A percentile compares a stretch with the other conserved stretches of the same genome.
phyloP scores from a whole-genome alignment of 2,329 filamentous ascomycete genomes.

The Trichoderma cornu-damae region DNA sequence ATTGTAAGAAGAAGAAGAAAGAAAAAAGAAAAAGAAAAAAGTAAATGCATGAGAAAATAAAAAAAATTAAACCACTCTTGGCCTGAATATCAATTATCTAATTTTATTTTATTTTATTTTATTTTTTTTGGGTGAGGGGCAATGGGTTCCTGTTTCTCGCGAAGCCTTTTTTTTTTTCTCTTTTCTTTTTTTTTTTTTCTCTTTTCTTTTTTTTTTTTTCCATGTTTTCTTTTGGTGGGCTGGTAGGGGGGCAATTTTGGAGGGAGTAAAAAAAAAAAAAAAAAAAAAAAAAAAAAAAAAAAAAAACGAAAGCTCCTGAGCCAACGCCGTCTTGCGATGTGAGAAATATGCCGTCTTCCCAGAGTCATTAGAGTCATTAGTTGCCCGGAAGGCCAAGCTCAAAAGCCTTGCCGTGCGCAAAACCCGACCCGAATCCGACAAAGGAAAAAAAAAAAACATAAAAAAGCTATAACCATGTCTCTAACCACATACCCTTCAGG shows the following conservation, averaged over 20 bases:
- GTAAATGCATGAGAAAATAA: slow-evolving; percentile 2
- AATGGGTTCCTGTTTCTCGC: background rate
- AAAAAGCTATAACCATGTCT: no score
- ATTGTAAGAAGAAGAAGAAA: no score
- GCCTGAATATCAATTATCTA: slow-evolving; percentile 15
- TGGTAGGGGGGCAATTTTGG: no score
- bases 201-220: no score
- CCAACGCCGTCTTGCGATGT: slow-evolving; percentile 33
- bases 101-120: no score
- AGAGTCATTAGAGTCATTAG: slow-evolving; percentile 18
- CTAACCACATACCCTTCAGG: slow-evolving; percentile 1
- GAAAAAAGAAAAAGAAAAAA: background rate
- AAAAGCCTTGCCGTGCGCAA: slow-evolving; percentile 14
- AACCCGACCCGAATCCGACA: slow-evolving; percentile 13
- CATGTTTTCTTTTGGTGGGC: no score
- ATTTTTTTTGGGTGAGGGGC: no score
- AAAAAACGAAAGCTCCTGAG: slow-evolving; percentile 27
- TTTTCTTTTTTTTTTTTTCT: no score
- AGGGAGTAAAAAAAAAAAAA: no score
- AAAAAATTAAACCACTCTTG: slow-evolving; percentile 7
- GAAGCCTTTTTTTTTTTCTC: no score
- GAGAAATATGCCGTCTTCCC: slow-evolving; percentile 14
- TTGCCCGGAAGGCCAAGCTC: slow-evolving; percentile 14
- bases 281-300: slow-evolving; percentile 10
- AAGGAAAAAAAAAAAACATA: slow-evolving; percentile 15